Base-by-base conservation (phyloP, 1,284 basidiomycete species). In the Paramarasmius palmivorus region DNA sequence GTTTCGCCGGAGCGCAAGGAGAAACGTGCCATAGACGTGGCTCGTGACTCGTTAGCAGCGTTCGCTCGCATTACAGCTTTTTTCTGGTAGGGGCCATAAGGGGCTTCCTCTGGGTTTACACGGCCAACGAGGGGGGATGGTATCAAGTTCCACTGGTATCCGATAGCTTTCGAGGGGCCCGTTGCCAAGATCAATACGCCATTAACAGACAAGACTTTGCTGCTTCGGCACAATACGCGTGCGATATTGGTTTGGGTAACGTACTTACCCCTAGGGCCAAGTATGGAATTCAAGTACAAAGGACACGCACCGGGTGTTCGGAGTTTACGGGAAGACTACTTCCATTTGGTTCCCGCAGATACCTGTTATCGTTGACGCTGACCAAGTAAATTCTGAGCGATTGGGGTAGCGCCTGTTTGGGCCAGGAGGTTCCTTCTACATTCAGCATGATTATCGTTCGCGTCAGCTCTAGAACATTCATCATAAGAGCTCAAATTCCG, bases 391-490 rank as follows among this genome's bases (percentile, higher is more conserved):
- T 99, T 68, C 82, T 99, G 35, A 96, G 93, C 49, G 96, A 99
- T 70, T 84, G 99, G 19, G 96, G 96, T n/a, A n/a, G 98, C 95
- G 2, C 96, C 96, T 0, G 96, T 96, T 44, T 99, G 99, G 76
- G 95, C 93, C 3, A 96, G 96, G 17, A 96, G n/a, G 93, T 17
- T 99, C 99, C 77, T 99, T 99, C 78, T 99, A 99, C 77, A 99
- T 98, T 70, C 98, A 95, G 10, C 84, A 95, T 41, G 96, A 99
- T 76, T 99, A 98, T 67, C 91, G 95, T 1, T 99, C n/a, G n/a
- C n/a, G n/a, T 98, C 77, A 99, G 98, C 75, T 98, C 98, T 85
- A 99, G 98, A 75, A 99, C 96, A 98, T 99, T 60, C 92, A 90
- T 34, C 93, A 95, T 65, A 80, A 83, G 96, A 99, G 70, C 95